A percentile compares a stretch with the other conserved stretches of the same genome.
Evolutionary conservation across 208 protist genomes (phyloP).

Genomic region (Herpetomonas tarakana): DNA sequence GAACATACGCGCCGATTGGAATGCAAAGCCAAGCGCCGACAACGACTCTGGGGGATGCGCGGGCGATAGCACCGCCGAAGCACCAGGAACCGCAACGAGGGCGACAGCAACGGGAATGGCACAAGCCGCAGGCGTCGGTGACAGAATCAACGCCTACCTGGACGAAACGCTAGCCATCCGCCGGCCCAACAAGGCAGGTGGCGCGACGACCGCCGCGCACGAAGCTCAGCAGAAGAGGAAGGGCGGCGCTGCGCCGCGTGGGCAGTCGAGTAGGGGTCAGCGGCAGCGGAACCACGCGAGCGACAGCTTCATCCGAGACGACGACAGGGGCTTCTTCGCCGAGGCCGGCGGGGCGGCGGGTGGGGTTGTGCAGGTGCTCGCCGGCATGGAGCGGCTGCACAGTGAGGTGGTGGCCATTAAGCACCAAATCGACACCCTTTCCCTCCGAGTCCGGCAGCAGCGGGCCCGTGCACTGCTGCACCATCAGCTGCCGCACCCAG

Average conservation of each 20-base stretch:
- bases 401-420: neutral
- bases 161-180: neutral
- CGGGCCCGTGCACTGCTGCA: neutral
- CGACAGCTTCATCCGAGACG: neutral
- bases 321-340: neutral
- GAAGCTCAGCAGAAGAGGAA: neutral
- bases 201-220: neutral
- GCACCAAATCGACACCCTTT: neutral
- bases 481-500: neutral
- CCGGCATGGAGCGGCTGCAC: neutral
- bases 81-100: too few relatives aligned
- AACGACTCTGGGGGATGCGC: too few relatives aligned
- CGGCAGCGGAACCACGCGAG: neutral
- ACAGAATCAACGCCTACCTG: neutral
- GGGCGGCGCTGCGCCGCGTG: too few relatives aligned
- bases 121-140: too few relatives aligned
- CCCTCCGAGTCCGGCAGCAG: neutral
- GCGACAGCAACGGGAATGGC: too few relatives aligned
- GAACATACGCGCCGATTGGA: too few relatives aligned
- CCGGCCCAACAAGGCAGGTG: neutral
- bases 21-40: too few relatives aligned
- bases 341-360: neutral
- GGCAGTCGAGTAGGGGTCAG: too few relatives aligned
- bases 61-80: too few relatives aligned
- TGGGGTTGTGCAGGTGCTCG: constrained; percentile 1